Conservation (phyloP, 2,329 filamentous ascomycete genomes). For the Basipetospora chlamydospora region DNA sequence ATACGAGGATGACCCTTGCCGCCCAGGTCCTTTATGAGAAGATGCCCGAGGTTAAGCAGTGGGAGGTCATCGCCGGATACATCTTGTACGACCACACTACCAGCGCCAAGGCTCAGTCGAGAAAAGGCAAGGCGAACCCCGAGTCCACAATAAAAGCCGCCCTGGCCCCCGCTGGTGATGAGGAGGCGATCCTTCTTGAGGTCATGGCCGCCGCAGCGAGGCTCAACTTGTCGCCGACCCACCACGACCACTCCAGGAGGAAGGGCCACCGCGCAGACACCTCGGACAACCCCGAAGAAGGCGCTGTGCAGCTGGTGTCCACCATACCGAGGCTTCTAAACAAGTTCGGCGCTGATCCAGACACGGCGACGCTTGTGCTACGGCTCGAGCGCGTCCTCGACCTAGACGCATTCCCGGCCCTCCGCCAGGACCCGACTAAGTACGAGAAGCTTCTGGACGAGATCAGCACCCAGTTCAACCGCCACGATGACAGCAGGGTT, state of each 20-base stretch:
- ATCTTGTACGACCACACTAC: constrained; percentile 81
- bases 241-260: constrained; percentile 47
- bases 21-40: constrained; percentile 75
- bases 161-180: constrained; percentile 57
- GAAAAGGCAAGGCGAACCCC: constrained; percentile 36
- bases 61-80: constrained; percentile 82
- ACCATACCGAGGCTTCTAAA: constrained; percentile 76
- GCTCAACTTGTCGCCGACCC: constrained; percentile 51
- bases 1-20: constrained; percentile 74
- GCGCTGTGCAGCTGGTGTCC: constrained; percentile 61
- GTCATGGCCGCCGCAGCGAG: constrained; percentile 75
- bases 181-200: constrained; percentile 78
- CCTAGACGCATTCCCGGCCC: constrained; percentile 72
- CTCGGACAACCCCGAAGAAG: constrained; percentile 59
- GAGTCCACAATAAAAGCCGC: constrained; percentile 53
- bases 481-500: constrained; percentile 79
- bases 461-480: constrained; percentile 83
- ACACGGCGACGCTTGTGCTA: constrained; percentile 73
- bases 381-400: constrained; percentile 77
- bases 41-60: constrained; percentile 66
- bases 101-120: constrained; percentile 31
- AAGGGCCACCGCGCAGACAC: constrained; percentile 47
- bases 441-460: constrained; percentile 77
- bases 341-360: constrained; percentile 83
- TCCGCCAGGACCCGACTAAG: constrained; percentile 71